Evolutionary conservation across 805 yeast genomes (phyloP), one percentile per base, ranked within the genome.

Genomic region (Starmerella stellata): DNA sequence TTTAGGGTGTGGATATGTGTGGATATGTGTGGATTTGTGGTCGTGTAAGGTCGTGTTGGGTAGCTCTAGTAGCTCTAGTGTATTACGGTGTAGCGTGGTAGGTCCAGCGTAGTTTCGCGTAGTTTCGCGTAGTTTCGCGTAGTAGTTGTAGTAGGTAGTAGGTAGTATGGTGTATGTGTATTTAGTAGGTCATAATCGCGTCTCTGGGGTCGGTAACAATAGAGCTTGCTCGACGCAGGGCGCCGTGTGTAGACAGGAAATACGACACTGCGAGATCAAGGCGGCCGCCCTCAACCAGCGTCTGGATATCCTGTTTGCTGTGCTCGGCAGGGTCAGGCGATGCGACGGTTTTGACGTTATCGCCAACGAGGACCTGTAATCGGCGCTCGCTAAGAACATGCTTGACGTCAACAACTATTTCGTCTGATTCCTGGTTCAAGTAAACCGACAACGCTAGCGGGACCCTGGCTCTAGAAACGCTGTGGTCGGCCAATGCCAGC

Each of bases 401-500:
- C 7, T 7, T 23, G 25, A 11, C 25, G 11, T 23, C 25, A 11
- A 23, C 25, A 23, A 23, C 11, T 11, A 23, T 11, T 11, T 7
- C 7, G 7, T 7, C 11, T 11, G 9, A 7, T 23, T 23, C 25
- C 7, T 11, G 25, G 11, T 7, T 7, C 9, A 11, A 7, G 25
- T 23, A 28, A 38, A 41, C 11, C 1, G 43, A 20, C 1, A 43
- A 38, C 4, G 44, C 30, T 13, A 46, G 40, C 0, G 41, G 42
- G 9, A 38, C 33, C 3, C 44, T 21, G 19, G 30, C 34, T 8
- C 44, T 28, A 29, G 38, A 39, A 17, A 42, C 39, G 3, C 50
- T 48, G 37, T 48, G 51, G 27, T 41, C 44, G 18, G 28, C 36
- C 11, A 50, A 34, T 11, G 38, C 52, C 8, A 45, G 36, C 1